Base-by-base conservation (phyloP, 1,284 basidiomycete species). In the Ustilago sp. region DNA sequence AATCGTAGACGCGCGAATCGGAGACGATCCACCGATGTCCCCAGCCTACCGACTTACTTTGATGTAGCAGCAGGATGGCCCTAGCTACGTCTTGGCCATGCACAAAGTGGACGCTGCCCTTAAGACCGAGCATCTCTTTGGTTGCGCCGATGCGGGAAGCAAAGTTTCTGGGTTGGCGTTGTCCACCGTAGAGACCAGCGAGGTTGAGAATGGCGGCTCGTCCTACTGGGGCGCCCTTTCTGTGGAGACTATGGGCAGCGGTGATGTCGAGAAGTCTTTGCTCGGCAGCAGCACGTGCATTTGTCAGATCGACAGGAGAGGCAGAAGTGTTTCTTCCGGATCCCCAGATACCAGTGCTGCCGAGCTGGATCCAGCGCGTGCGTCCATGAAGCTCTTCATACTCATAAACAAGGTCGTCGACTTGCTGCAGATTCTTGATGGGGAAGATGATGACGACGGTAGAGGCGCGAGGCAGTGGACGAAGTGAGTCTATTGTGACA, bases 371-470 rank as follows among this genome's bases (percentile, higher is more conserved):
- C 70, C 79, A 83, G n/a, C 73, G 62, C 1, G 74, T 66, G 4
- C 48, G 12, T 11, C 68, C 71, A 23, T 77, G 68, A 15, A 68
- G 39, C 32, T 63, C 23, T 52, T 78, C 64, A 51, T 82, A 83
- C n/a, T 69, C 53, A 31, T 61, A 32, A 34, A 83, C 70, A 1
- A 83, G 68, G 17, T 69, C 64, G 31, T 73, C 67, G 8, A 82
- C 74, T 23, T 74, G 77, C 12, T 69, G 57, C 6, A 59, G 43
- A 3, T 56, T 39, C 41, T 82, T 81, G 64, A 83, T 71, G 51
- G 80, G 80, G 77, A 92, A 92, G 8, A 90, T 89, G 56, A 92
- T 89, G 23, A 92, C 84, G 4, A 92, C 88, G 0, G 90, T 90
- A 53, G 83, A 84, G 11, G 91, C 90, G 60, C 88, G 86, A 0